These are phyloP conservation scores for Microbotryomycetes sp. DNA, from an alignment of 1,284 basidiomycete genomes.

Conservation along the genomic window DNA sequence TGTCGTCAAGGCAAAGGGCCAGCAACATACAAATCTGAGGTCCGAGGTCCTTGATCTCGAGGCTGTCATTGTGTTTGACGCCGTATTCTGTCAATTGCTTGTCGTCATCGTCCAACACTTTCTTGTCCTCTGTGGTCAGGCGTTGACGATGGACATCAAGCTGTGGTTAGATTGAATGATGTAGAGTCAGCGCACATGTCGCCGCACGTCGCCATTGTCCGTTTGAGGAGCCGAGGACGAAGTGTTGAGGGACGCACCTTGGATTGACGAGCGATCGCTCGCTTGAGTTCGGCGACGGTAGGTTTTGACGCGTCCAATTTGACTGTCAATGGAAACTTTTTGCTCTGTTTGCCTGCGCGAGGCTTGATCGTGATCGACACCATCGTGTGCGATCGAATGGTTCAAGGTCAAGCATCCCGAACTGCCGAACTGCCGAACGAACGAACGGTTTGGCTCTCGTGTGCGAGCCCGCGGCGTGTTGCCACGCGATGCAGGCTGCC, in stretches of 20 bases:
- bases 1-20: background rate
- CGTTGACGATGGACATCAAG: conserved; percentile 50
- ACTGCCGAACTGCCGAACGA: no score
- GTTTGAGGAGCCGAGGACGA: background rate
- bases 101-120: conserved; percentile 57
- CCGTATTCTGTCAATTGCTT: conserved; percentile 55
- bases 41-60: conserved; percentile 80
- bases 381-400: background rate
- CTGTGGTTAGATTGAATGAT: background rate
- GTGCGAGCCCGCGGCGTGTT: background rate
- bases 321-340: conserved; percentile 26
- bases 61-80: conserved; percentile 54
- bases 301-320: background rate
- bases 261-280: conserved; percentile 43
- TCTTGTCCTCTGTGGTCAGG: conserved; percentile 57
- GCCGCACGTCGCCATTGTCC: background rate
- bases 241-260: conserved; percentile 47
- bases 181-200: background rate
- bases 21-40: conserved; percentile 57
- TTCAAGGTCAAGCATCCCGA: background rate
- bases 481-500: conserved; percentile 33
- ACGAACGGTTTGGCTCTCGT: background rate
- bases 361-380: conserved; percentile 19
- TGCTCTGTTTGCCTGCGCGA: conserved; percentile 14
- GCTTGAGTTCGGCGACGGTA: conserved; percentile 46